Percentiles rank a stretch among this genome's conserved stretches.
Conservation (phyloP, 108 stramenopile genomes). For the Cyclotella choctawhatcheeana region DNA sequence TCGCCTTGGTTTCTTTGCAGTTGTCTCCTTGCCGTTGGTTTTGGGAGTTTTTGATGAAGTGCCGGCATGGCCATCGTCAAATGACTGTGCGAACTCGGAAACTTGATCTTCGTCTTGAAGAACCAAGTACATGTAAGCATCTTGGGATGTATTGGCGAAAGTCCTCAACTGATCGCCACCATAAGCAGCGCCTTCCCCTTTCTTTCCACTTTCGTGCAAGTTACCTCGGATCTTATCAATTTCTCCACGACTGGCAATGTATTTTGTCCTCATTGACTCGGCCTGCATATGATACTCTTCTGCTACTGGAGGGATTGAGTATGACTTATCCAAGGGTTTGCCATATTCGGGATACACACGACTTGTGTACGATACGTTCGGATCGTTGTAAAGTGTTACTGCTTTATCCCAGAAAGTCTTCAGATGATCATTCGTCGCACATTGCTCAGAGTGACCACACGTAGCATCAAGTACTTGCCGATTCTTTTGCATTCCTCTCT, state of each 20-base stretch:
- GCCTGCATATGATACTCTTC: constrained; percentile 11
- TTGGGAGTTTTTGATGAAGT: neutral
- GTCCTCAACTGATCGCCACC: neutral
- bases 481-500: constrained; percentile 5
- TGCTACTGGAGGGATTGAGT: neutral
- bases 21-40: neutral
- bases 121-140: constrained; percentile 2
- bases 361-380: neutral
- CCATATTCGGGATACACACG: neutral
- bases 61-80: neutral
- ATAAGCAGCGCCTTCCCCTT: neutral
- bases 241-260: constrained; percentile 1
- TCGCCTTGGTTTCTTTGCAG: neutral
- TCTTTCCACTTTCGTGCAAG: neutral
- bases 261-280: neutral
- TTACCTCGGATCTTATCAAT: constrained; percentile 12
- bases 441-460: neutral
- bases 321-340: neutral
- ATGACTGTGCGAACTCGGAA: neutral
- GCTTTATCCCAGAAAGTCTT: neutral
- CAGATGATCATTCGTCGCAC: neutral
- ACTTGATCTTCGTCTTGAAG: constrained; percentile 1
- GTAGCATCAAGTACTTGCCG: neutral
- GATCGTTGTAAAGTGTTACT: neutral
- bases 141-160: neutral